Percentiles rank a stretch among this genome's conserved stretches.
phyloP scores from a whole-genome alignment of 108 stramenopile species.

The Thalassiosira profunda region DNA sequence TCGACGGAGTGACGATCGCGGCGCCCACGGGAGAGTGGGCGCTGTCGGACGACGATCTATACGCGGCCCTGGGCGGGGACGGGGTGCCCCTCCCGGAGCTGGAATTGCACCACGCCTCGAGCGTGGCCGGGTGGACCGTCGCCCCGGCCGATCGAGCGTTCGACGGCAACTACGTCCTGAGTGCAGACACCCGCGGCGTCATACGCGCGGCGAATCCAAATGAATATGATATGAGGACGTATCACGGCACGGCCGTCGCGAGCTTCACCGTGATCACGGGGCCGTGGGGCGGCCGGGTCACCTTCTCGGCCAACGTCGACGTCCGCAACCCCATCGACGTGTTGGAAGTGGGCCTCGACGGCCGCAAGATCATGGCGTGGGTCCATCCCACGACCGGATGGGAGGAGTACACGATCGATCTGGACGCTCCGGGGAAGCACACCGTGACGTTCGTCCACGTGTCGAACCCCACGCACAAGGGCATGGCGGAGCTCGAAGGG shows the following conservation, averaged over 20 bases:
- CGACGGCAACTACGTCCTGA: neutral
- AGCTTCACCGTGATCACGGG: neutral
- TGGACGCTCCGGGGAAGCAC: constrained; percentile 22
- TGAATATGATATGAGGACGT: neutral
- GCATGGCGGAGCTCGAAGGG: neutral
- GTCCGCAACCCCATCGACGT: constrained; percentile 15
- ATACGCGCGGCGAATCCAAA: neutral
- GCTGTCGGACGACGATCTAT: constrained; percentile 4
- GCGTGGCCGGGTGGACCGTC: constrained; percentile 1
- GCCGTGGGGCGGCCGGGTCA: constrained; percentile 11
- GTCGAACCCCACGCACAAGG: constrained; percentile 12
- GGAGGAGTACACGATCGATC: constrained; percentile 7
- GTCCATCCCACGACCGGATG: constrained; percentile 7
- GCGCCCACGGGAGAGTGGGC: neutral
- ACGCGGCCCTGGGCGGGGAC: neutral
- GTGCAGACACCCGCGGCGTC: neutral
- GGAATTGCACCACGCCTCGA: neutral
- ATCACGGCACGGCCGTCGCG: neutral
- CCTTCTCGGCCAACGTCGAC: neutral
- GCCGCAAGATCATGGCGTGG: neutral
- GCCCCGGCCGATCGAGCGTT: neutral
- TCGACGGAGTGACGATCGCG: neutral
- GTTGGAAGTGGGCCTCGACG: constrained; percentile 19
- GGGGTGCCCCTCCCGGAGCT: neutral
- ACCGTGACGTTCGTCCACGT: constrained; percentile 16